These are phyloP conservation scores for Physcomitrellopsis africana DNA, from an alignment of 225 moss, liverwort and hornwort species.

Conservation along the genomic window DNA sequence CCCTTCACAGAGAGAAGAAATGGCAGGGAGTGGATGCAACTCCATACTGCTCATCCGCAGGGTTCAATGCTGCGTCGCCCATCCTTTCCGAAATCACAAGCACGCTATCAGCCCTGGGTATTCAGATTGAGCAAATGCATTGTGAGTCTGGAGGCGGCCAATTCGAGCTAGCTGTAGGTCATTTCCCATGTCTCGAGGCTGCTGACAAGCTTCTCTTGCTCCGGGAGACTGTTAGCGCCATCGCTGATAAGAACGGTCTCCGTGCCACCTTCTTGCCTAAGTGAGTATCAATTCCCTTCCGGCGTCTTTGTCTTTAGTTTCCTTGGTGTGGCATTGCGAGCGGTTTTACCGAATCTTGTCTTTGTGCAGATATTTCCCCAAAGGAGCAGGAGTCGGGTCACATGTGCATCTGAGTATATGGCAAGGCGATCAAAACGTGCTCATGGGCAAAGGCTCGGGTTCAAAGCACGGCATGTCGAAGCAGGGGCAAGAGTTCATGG, in stretches of 20 bases:
- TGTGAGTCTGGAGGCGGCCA: conserved; percentile 90
- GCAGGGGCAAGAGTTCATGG: conserved; percentile 79
- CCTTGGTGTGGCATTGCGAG: background rate
- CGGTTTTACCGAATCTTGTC: background rate
- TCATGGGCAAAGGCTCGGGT: conserved; percentile 61
- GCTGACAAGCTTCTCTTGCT: conserved; percentile 86
- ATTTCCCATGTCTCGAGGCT: conserved; percentile 66
- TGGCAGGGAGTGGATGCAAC: conserved; percentile 81
- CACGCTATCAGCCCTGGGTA: conserved; percentile 64
- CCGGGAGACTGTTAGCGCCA: conserved; percentile 74
- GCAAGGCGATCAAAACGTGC: conserved; percentile 81
- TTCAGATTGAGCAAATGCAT: conserved; percentile 91
- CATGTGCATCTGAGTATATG: conserved; percentile 90
- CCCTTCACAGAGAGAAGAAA: conserved; percentile 27
- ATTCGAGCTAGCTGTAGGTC: conserved; percentile 80
- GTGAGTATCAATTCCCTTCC: conserved; percentile 35
- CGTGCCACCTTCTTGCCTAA: conserved; percentile 92
- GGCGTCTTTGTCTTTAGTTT: background rate
- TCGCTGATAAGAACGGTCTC: conserved; percentile 58
- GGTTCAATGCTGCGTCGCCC: conserved; percentile 65
- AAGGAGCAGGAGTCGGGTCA: conserved; percentile 66
- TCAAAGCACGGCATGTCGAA: conserved; percentile 80
- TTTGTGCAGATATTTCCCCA: conserved; percentile 50
- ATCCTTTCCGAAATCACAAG: conserved; percentile 71
- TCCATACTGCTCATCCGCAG: conserved; percentile 79